These are phyloP conservation scores for Stachybotrys elegans DNA, from an alignment of 2,329 filamentous ascomycete species.

Conservation along the genomic window DNA sequence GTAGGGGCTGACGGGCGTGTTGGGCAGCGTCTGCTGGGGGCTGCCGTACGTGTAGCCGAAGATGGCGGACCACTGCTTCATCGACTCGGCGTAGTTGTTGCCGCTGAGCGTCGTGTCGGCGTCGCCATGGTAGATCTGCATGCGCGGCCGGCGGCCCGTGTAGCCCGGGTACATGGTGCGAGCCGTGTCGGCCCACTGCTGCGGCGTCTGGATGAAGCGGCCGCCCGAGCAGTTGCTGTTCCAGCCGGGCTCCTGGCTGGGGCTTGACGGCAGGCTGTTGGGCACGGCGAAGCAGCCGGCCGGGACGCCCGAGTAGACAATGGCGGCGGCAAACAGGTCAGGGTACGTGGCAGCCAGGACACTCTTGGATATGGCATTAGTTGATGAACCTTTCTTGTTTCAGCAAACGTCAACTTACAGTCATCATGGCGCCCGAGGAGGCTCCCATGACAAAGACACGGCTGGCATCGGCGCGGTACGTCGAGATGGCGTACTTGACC, in stretches of 20 bases:
- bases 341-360: slow-evolving; percentile 51
- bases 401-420: slow-evolving; percentile 7
- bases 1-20: slow-evolving; percentile 31
- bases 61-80: slow-evolving; percentile 51
- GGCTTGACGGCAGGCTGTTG: too few relatives aligned
- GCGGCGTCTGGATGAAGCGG: slow-evolving; percentile 33
- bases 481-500: slow-evolving; percentile 42
- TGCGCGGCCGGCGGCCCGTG: slow-evolving; percentile 42
- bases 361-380: slow-evolving; percentile 22
- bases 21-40: slow-evolving; percentile 21
- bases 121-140: slow-evolving; percentile 57
- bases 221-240: slow-evolving; percentile 51
- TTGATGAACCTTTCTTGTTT: slow-evolving; percentile 10
- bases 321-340: slow-evolving; percentile 46
- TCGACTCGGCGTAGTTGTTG: slow-evolving; percentile 52
- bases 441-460: slow-evolving; percentile 42
- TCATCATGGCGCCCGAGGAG: slow-evolving; percentile 19
- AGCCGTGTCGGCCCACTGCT: slow-evolving; percentile 35
- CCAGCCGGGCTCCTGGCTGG: slow-evolving; percentile 41
- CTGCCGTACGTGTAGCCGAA: slow-evolving; percentile 34
- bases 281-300: slow-evolving; percentile 55
- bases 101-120: slow-evolving; percentile 43
- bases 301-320: slow-evolving; percentile 47
- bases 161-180: slow-evolving; percentile 46
- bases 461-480: slow-evolving; percentile 40